Base-by-base conservation (phyloP, 805 yeast genomes). In the Hanseniaspora mollemarum region DNA sequence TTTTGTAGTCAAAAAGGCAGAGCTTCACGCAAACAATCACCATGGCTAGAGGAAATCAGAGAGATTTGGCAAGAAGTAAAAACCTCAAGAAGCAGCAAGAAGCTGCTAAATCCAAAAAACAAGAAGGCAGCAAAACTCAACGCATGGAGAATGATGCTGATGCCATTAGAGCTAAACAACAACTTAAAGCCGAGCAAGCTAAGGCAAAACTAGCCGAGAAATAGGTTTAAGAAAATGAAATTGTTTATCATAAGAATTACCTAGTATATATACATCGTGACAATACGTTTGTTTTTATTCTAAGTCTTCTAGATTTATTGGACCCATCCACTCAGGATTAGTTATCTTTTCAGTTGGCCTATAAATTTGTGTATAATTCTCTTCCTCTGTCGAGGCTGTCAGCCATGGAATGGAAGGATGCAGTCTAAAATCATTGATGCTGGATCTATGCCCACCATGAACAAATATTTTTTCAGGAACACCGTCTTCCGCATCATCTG, bases 31-130 rank as follows among this genome's bases (percentile, higher is more conserved):
- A n/a, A n/a, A n/a, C n/a, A n/a, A n/a, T n/a, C n/a, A n/a, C n/a
- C 15, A 88, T 90, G 96, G 81, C 95, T 49, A 77, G 98, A 71
- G 98, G 98, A 29, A 92, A 90, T 67, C 97, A 92, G 69, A 77
- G 98, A 66, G 98, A 90, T 37, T 75, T 84, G 59, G 96, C 96
- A 29, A 77, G 98, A 63, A 85, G 80, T 54, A 90, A 85, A 70
- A 86, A 85, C 67, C 64, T 70, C 65, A 92, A 90, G 71, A 90
- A 90, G 67, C 81, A 76, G 60, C 80, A 78, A 55, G 81, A 77
- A 41, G 70, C 68, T 29, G 72, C 75, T 54, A 82, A 82, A 69
- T 60, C 57, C 53, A 64, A 65, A 54, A 84, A 86, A 70, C 78
- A 77, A 60, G 74, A 70, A 7, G 97, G 96, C 25, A 95, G 87